Percentiles rank a stretch among this genome's conserved stretches.
These are phyloP conservation scores for Lachnellula subtilissima DNA, from an alignment of 2,329 filamentous ascomycete species.

Conservation along the genomic window DNA sequence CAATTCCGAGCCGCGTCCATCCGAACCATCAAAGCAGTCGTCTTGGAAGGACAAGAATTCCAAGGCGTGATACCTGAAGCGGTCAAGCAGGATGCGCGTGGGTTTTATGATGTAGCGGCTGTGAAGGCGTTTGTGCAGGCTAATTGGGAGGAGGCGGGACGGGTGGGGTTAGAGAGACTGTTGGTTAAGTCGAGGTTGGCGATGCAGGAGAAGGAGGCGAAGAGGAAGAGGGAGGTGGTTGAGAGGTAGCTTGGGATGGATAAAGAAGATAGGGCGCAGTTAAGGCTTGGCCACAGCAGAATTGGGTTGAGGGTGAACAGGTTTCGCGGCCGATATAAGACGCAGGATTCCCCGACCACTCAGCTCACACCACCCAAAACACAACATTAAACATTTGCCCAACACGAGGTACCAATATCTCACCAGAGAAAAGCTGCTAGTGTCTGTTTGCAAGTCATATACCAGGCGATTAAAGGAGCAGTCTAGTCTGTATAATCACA, in stretches of 20 bases:
- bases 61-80: conserved; percentile 34
- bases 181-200: conserved; percentile 7
- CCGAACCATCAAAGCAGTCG: conserved; percentile 44
- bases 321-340: no score
- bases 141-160: conserved; percentile 37
- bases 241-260: neutral
- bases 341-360: no score
- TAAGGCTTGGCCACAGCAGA: no score
- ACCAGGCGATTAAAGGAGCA: no score
- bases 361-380: no score
- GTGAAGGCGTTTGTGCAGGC: conserved; percentile 40
- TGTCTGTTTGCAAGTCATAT: no score
- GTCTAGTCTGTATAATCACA: no score
- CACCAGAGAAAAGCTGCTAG: no score
- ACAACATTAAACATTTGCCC: no score
- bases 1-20: conserved; percentile 26
- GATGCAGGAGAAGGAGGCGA: conserved; percentile 17
- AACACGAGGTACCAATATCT: no score
- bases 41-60: conserved; percentile 41
- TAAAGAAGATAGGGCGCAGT: neutral
- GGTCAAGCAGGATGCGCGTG: conserved; percentile 34
- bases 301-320: no score
- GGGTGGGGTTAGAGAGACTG: conserved; percentile 31
- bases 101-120: conserved; percentile 40
- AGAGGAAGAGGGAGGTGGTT: conserved; percentile 3